Base-by-base conservation (phyloP, 2,329 filamentous ascomycete genomes). In the Pleoardoris graminearum region DNA sequence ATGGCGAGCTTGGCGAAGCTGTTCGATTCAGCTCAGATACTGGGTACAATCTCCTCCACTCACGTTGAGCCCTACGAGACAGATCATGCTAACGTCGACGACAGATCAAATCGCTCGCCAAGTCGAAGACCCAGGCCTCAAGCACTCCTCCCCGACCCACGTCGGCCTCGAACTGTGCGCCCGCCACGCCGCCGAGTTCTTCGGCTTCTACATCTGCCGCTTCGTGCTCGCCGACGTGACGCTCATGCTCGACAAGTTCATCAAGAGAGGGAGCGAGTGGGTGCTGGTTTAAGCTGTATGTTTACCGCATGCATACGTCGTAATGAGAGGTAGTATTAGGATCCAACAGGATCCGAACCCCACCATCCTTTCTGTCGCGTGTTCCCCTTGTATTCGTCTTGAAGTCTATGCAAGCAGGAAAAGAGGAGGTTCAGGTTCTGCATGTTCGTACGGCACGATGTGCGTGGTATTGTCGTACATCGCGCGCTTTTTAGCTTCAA, bases 181-280 rank as follows among this genome's bases (percentile, higher is more conserved):
- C 30, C 85, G 93, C 35, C 93, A 97, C 72, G 94, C 93, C 7
- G 90, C 93, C 29, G 94, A 99, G 75, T 99, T 99, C 75, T 99
- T 99, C 72, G 92, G 88, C 14, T 97, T 99, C 74, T 97, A 94
- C 72, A 83, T 99, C 23, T 97, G 93, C 74, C 88, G 94, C 16
- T 99, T 99, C 71, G 91, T 92, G n/a, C 79, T 99, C 55, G 81
- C 86, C 3, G 94, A 99, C 72, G 77, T 99, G 55, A 83, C 86
- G 33, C 73, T 94, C 69, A 80, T 99, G 77, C 79, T 99, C 62
- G 94, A 99, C 73, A 99, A 97, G 72, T 97, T 94, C 68, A 87
- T 99, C 72, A 99, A 99, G 80, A 85, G 92, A 60, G 92, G 93
- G 21, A 96, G 88, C 65, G 93, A 99, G 79, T 99, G 93, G 93